These are phyloP conservation scores for Erysimum cheiranthoides DNA, from an alignment of 345 rosid species.

Conservation along the genomic window DNA sequence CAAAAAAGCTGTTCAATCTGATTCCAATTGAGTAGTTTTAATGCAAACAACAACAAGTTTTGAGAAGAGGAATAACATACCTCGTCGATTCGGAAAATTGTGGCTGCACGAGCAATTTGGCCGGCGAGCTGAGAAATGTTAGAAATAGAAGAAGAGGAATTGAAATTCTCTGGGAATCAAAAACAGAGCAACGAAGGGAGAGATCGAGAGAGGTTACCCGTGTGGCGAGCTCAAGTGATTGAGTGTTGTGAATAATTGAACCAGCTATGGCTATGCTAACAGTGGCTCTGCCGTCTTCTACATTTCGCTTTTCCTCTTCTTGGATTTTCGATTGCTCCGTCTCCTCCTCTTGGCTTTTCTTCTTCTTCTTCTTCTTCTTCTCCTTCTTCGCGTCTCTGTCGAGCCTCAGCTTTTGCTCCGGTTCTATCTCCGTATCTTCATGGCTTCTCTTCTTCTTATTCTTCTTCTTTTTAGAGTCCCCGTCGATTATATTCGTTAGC, in stretches of 20 bases:
- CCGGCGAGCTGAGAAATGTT: conserved; percentile 70
- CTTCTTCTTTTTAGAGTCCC: conserved; percentile 19
- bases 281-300: conserved; percentile 51
- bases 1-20: not conserved
- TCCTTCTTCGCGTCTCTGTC: conserved; percentile 48
- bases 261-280: conserved; percentile 90
- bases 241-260: conserved; percentile 92
- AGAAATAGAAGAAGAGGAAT: not conserved
- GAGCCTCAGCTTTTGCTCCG: conserved; percentile 34
- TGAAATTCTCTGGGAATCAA: not conserved
- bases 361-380: conserved; percentile 62
- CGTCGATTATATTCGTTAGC: conserved; percentile 21
- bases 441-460: conserved; percentile 35
- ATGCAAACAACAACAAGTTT: not conserved
- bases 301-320: conserved; percentile 32
- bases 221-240: conserved; percentile 92
- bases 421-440: conserved; percentile 26
- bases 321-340: conserved; percentile 9
- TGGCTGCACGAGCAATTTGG: conserved; percentile 92
- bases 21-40: conserved; percentile 6
- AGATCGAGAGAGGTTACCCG: conserved; percentile 56
- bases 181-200: not conserved
- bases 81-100: conserved; percentile 92
- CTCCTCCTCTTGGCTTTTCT: conserved; percentile 36
- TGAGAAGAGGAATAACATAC: conserved; percentile 39